A percentile compares a stretch with the other conserved stretches of the same genome.
Evolutionary conservation across 768 basidiomycete genomes (phyloP).

Genomic region (Thelephora aurantiotincta): DNA sequence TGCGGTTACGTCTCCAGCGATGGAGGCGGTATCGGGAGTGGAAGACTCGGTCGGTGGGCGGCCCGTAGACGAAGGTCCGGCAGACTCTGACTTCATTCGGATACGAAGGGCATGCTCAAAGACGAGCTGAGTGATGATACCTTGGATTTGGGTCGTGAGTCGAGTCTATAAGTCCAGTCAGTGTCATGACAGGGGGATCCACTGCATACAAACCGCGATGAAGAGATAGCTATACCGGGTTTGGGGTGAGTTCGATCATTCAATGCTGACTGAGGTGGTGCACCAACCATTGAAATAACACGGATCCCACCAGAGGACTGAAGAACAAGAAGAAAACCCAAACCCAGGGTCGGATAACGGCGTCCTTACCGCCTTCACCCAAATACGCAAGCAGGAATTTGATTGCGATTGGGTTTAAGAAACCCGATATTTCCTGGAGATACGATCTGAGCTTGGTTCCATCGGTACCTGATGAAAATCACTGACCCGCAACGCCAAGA

Average conservation of each 20-base stretch:
- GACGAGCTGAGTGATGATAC: slow-evolving; percentile 35
- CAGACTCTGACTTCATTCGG: slow-evolving; percentile 35
- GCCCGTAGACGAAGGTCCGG: neutral
- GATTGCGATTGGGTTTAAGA: slow-evolving; percentile 17
- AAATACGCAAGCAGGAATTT: slow-evolving; percentile 26
- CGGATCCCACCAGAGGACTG: slow-evolving; percentile 20
- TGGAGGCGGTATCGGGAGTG: slow-evolving; percentile 10
- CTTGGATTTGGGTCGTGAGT: slow-evolving; percentile 33
- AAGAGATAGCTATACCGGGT: slow-evolving; percentile 9
- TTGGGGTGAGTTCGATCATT: neutral
- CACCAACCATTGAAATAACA: slow-evolving; percentile 25
- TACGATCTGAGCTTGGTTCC: neutral
- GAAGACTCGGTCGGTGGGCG: slow-evolving; percentile 7
- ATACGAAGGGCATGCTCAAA: slow-evolving; percentile 49
- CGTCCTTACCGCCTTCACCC: slow-evolving; percentile 21
- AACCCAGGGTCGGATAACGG: slow-evolving; percentile 31
- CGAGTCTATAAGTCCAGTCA: slow-evolving; percentile 19
- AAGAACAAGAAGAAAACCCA: slow-evolving; percentile 26
- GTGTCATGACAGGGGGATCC: neutral
- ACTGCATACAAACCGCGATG: slow-evolving; percentile 14
- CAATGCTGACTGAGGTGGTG: neutral
- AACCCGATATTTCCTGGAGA: slow-evolving; percentile 8
- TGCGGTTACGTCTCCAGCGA: neutral
- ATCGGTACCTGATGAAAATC: neutral
- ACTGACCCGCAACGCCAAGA: slow-evolving; percentile 10